phyloP scores from a whole-genome alignment of 441 rosid species.

The Monsonia emarginata region DNA sequence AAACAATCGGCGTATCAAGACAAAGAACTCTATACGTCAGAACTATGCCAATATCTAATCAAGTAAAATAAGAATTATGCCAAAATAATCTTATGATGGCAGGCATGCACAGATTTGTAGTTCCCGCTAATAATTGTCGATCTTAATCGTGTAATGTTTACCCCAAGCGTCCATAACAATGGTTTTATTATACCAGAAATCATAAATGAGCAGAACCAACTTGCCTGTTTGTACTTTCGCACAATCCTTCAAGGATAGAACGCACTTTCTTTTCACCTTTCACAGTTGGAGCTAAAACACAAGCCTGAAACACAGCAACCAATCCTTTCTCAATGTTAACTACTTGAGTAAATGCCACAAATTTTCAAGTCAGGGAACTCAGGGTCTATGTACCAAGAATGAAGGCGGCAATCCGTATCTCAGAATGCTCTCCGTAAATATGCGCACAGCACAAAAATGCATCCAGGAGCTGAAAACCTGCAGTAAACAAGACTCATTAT shows the following conservation, averaged over 20 bases:
- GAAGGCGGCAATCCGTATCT: slow-evolving; percentile 96
- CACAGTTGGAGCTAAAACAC: slow-evolving; percentile 68
- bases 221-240: slow-evolving; percentile 71
- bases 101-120: neutral
- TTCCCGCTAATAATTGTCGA: no score
- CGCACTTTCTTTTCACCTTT: slow-evolving; percentile 95
- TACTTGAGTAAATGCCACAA: slow-evolving; percentile 7
- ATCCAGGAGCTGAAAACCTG: slow-evolving; percentile 98
- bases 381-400: slow-evolving; percentile 50
- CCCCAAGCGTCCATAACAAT: neutral
- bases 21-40: no score
- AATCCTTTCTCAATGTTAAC: slow-evolving; percentile 14
- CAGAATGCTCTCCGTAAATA: slow-evolving; percentile 88
- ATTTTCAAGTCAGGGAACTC: no score
- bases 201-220: slow-evolving; percentile 11
- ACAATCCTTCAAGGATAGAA: slow-evolving; percentile 70
- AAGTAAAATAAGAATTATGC: no score
- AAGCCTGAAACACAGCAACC: slow-evolving; percentile 49
- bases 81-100: neutral
- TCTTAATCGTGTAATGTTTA: no score
- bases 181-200: neutral
- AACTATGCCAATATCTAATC: no score
- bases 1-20: neutral
- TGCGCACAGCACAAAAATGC: slow-evolving; percentile 96
- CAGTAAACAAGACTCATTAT: slow-evolving; percentile 14